Percentiles rank a stretch among this genome's conserved stretches.
Conservation (phyloP, 306 rosid species). For the Ormosia emarginata region DNA sequence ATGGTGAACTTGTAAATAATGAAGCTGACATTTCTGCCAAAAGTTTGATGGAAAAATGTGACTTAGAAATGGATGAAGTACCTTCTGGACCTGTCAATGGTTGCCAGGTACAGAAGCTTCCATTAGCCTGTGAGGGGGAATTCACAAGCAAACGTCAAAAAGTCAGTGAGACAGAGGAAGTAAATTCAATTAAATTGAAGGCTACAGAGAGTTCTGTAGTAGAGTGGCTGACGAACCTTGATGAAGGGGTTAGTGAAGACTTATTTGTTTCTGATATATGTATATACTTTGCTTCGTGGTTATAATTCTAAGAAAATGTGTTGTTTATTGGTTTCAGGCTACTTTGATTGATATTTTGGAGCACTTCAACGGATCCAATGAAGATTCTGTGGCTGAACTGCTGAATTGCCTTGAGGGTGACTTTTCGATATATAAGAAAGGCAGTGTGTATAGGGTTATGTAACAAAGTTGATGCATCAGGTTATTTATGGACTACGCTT, state of each 20-base stretch:
- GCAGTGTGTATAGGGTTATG: slow-evolving; percentile 52
- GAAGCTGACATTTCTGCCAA: slow-evolving; percentile 17
- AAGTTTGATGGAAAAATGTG: neutral
- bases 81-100: slow-evolving; percentile 30
- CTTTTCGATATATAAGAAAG: slow-evolving; percentile 61
- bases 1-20: slow-evolving; percentile 15
- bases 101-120: slow-evolving; percentile 23
- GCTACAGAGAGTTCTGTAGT: slow-evolving; percentile 64
- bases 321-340: slow-evolving; percentile 54
- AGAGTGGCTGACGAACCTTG: slow-evolving; percentile 59
- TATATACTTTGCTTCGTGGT: neutral
- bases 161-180: slow-evolving; percentile 35
- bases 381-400: slow-evolving; percentile 50
- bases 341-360: slow-evolving; percentile 43
- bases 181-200: slow-evolving; percentile 21
- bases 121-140: slow-evolving; percentile 23
- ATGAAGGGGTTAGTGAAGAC: slow-evolving; percentile 58
- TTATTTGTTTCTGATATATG: neutral
- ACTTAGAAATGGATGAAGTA: slow-evolving; percentile 12
- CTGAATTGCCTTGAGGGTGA: slow-evolving; percentile 63
- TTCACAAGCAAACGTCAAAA: slow-evolving; percentile 55
- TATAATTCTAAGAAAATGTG: neutral
- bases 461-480: slow-evolving; percentile 14
- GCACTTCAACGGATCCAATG: slow-evolving; percentile 60
- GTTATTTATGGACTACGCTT: neutral